Percentiles rank a stretch among this genome's conserved stretches.
Conservation (phyloP, 495 filamentous ascomycete genomes). For the Oleoguttula mirabilis region DNA sequence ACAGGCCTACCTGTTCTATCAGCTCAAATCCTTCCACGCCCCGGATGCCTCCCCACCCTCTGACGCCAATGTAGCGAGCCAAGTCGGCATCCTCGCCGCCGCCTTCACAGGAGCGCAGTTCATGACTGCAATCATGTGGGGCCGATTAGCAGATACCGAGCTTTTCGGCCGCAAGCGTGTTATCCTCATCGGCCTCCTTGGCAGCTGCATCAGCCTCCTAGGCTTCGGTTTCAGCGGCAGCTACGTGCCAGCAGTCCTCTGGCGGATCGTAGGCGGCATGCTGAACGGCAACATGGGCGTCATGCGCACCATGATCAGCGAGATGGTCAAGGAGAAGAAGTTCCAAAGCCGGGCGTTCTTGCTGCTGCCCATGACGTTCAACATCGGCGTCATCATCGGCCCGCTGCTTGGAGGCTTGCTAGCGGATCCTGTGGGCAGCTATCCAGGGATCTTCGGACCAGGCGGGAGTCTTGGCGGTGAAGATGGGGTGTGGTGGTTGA, state of each 20-base stretch:
- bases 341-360: constrained; percentile 64
- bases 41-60: constrained; percentile 13
- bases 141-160: constrained; percentile 58
- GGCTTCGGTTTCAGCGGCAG: constrained; percentile 70
- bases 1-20: constrained; percentile 50
- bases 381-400: constrained; percentile 67
- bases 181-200: constrained; percentile 59
- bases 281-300: constrained; percentile 72
- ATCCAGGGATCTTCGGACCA: constrained; percentile 54
- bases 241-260: constrained; percentile 62
- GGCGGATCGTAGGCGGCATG: constrained; percentile 58
- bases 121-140: constrained; percentile 76
- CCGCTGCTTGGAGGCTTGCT: constrained; percentile 57
- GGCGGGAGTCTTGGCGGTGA: constrained; percentile 38
- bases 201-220: constrained; percentile 57
- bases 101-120: constrained; percentile 76
- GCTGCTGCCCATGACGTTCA: constrained; percentile 71
- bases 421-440: constrained; percentile 55
- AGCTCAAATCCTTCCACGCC: constrained; percentile 39
- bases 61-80: constrained; percentile 48
- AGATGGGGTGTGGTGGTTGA: constrained; percentile 51
- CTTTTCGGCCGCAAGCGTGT: constrained; percentile 64
- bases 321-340: constrained; percentile 60
- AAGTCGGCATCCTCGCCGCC: constrained; percentile 67
- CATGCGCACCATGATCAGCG: constrained; percentile 69